A percentile compares a stretch with the other conserved stretches of the same genome.
phyloP scores from a whole-genome alignment of 352 stramenopile genomes.

The Globisporangium heterothallicum region DNA sequence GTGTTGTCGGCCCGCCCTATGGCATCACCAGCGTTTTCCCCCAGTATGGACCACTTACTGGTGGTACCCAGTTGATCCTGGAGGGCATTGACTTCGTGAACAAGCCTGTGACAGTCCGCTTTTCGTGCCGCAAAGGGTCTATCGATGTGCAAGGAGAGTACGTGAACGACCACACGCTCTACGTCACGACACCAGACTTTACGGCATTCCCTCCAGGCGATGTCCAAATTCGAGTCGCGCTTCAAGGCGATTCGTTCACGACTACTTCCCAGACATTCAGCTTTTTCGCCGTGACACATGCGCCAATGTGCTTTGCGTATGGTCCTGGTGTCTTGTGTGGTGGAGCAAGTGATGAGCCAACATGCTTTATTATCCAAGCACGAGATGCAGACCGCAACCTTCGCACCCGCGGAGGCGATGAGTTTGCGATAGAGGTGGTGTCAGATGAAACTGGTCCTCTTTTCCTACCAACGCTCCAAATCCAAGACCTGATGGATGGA shows the following conservation, averaged over 20 bases:
- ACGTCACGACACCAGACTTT: slow-evolving; percentile 89
- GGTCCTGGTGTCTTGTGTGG: slow-evolving; percentile 88
- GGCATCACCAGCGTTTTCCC: slow-evolving; percentile 89
- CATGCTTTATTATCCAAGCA: slow-evolving; percentile 81
- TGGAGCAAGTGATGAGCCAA: slow-evolving; percentile 66
- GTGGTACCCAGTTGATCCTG: slow-evolving; percentile 80
- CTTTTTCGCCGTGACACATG: slow-evolving; percentile 92
- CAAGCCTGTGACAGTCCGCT: slow-evolving; percentile 77
- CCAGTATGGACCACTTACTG: slow-evolving; percentile 90
- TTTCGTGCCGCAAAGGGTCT: slow-evolving; percentile 88
- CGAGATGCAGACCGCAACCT: slow-evolving; percentile 74
- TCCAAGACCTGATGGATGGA: slow-evolving; percentile 90
- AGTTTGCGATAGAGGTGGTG: slow-evolving; percentile 80
- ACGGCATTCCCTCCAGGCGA: slow-evolving; percentile 82
- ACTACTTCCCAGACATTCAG: slow-evolving; percentile 91
- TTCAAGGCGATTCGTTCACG: slow-evolving; percentile 92
- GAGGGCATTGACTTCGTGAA: slow-evolving; percentile 92
- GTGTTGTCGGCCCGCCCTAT: slow-evolving; percentile 95
- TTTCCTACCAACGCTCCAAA: slow-evolving; percentile 45
- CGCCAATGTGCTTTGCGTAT: slow-evolving; percentile 89
- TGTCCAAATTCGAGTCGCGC: slow-evolving; percentile 86
- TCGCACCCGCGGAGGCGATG: slow-evolving; percentile 90
- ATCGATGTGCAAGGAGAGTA: slow-evolving; percentile 87
- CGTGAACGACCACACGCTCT: slow-evolving; percentile 86
- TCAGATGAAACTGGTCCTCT: slow-evolving; percentile 43